Conservation (phyloP, 495 filamentous ascomycete genomes). For the Aspergillus cristatus region DNA sequence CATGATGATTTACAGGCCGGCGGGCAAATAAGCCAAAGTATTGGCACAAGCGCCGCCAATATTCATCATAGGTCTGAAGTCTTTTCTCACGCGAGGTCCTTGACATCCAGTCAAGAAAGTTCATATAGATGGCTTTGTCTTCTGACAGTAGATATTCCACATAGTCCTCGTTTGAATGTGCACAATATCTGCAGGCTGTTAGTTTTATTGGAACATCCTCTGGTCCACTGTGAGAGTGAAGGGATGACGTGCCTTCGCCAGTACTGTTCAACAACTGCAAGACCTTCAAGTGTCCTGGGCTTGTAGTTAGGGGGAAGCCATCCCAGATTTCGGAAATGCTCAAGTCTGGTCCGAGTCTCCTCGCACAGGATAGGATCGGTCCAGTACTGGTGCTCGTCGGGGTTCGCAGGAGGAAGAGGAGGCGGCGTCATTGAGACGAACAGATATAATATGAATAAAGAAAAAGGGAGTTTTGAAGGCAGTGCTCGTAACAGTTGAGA, state of each 20-base stretch:
- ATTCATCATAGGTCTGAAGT: constrained; percentile 21
- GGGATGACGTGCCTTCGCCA: constrained; percentile 4
- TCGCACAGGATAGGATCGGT: constrained; percentile 24
- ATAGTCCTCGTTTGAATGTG: constrained; percentile 21
- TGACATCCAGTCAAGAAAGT: constrained; percentile 25
- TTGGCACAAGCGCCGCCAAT: constrained; percentile 18
- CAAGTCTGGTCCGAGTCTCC: constrained; percentile 21
- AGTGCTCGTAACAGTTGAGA: background rate
- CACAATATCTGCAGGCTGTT: constrained; percentile 18
- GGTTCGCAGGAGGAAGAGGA: constrained; percentile 10
- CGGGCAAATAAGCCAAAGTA: constrained; percentile 18
- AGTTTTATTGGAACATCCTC: constrained; percentile 1
- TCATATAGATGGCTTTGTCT: constrained; percentile 20
- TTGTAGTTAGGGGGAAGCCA: constrained; percentile 25
- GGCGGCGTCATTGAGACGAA: constrained; percentile 8
- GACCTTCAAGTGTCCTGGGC: constrained; percentile 15
- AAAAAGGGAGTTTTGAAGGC: no score
- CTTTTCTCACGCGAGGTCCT: constrained; percentile 17
- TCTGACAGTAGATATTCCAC: constrained; percentile 17
- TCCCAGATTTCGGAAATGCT: constrained; percentile 19
- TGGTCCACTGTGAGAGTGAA: no score
- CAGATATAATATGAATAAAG: constrained; percentile 1
- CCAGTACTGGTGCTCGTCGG: constrained; percentile 20
- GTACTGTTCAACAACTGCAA: constrained; percentile 18
- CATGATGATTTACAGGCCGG: constrained; percentile 9